A percentile compares a stretch with the other conserved stretches of the same genome.
These are phyloP conservation scores for Daedaleopsis sinensis DNA, from an alignment of 768 basidiomycete genomes.

Conservation along the genomic window DNA sequence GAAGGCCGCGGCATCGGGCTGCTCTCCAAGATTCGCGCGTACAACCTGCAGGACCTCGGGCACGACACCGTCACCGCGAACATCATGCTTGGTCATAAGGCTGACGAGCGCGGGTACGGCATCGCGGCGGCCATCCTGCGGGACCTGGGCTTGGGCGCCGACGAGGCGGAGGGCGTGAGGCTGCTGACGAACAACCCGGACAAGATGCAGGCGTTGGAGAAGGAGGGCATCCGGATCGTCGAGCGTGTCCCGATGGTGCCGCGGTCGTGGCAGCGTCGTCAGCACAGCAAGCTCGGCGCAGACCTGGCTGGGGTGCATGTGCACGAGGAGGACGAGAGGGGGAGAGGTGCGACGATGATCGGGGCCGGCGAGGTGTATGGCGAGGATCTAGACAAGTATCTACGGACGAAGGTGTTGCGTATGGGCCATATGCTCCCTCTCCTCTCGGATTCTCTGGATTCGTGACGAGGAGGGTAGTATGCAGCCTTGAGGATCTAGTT, in stretches of 20 bases:
- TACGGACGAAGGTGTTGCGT: slow-evolving; percentile 92
- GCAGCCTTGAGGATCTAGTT: not conserved
- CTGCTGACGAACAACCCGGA: slow-evolving; percentile 98
- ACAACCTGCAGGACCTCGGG: slow-evolving; percentile 96
- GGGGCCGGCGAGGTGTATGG: slow-evolving; percentile 78
- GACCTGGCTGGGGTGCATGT: slow-evolving; percentile 30
- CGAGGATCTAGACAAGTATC: slow-evolving; percentile 90
- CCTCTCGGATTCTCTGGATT: slow-evolving; percentile 21
- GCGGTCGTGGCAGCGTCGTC: slow-evolving; percentile 67
- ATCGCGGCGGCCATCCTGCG: slow-evolving; percentile 88
- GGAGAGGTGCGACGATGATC: slow-evolving; percentile 75
- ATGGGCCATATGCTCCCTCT: slow-evolving; percentile 95
- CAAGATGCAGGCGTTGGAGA: slow-evolving; percentile 86
- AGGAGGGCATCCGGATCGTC: slow-evolving; percentile 76
- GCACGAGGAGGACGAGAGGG: slow-evolving; percentile 41
- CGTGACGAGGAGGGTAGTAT: not conserved
- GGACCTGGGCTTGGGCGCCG: slow-evolving; percentile 77
- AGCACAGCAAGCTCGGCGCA: slow-evolving; percentile 26
- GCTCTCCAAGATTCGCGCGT: slow-evolving; percentile 93
- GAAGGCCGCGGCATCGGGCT: slow-evolving; percentile 98
- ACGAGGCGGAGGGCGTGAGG: slow-evolving; percentile 60
- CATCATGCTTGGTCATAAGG: slow-evolving; percentile 89
- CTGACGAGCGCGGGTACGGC: slow-evolving; percentile 93
- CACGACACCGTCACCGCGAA: slow-evolving; percentile 99
- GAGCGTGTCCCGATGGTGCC: slow-evolving; percentile 97